Conservation (phyloP, 805 yeast genomes). For the Gaillardinia entomophila region DNA sequence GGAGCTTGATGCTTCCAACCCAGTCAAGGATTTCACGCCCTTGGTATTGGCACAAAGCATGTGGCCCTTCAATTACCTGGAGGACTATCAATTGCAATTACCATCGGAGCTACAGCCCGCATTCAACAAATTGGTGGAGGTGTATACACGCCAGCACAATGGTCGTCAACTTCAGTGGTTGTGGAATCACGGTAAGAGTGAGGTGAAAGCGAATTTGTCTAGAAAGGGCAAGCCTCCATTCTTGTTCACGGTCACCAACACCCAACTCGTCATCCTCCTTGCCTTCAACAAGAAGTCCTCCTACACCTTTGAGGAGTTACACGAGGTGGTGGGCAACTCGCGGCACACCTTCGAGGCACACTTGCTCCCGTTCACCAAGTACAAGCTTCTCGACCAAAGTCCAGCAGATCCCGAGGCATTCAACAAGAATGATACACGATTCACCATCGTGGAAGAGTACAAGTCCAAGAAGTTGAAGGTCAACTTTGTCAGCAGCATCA, state of each 20-base stretch:
- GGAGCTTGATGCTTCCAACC: conserved; percentile 18
- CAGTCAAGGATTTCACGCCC: conserved; percentile 57
- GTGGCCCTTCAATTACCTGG: conserved; percentile 68
- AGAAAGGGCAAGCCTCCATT: conserved; percentile 79
- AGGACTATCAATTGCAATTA: conserved; percentile 41
- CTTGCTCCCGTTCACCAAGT: conserved; percentile 72
- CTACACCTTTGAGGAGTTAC: conserved; percentile 54
- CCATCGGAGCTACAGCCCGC: conserved; percentile 66
- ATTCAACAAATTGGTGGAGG: conserved; percentile 58
- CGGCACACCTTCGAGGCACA: conserved; percentile 66
- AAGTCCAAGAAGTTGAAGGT: conserved; percentile 79
- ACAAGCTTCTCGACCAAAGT: conserved; percentile 61
- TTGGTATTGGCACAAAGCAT: conserved; percentile 78
- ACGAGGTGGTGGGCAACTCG: conserved; percentile 63
- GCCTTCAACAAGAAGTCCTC: conserved; percentile 72
- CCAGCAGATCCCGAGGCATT: conserved; percentile 58
- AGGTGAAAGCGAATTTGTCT: conserved; percentile 78
- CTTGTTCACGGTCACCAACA: conserved; percentile 72
- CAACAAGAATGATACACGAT: conserved; percentile 43
- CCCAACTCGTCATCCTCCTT: conserved; percentile 79
- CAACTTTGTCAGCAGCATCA: conserved; percentile 62
- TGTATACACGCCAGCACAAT: conserved; percentile 69
- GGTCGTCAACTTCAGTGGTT: conserved; percentile 94
- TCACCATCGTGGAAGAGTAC: conserved; percentile 73
- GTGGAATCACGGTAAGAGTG: conserved; percentile 93